phyloP scores from a whole-genome alignment of 2,329 filamentous ascomycete genomes.

The Epichloe uncinata region DNA sequence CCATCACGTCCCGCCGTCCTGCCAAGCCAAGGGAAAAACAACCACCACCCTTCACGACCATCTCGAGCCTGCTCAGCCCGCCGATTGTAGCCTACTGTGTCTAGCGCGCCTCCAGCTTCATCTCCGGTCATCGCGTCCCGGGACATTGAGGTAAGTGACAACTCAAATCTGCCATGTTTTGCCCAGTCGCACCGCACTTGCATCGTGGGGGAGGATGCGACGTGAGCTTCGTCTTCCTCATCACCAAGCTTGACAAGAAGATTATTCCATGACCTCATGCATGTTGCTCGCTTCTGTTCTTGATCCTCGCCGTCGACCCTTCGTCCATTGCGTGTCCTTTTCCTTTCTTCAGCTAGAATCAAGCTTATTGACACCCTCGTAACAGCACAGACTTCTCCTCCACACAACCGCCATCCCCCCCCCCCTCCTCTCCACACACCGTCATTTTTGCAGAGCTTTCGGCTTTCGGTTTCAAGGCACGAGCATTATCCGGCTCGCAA shows the following conservation, averaged over 20 bases:
- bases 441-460: not conserved
- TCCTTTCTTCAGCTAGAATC: not conserved
- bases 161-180: not conserved
- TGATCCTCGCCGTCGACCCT: not conserved
- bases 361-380: not conserved
- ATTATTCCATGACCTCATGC: not conserved
- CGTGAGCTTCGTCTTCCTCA: not conserved
- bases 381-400: not conserved
- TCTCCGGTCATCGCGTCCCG: not conserved
- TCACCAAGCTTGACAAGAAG: not conserved
- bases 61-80: not conserved
- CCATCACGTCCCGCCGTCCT: constrained; percentile 3
- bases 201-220: not conserved
- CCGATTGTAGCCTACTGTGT: not conserved
- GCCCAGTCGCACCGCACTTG: not conserved
- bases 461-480: not conserved
- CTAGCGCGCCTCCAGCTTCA: not conserved
- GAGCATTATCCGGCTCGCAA: not conserved
- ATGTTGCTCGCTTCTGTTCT: not conserved
- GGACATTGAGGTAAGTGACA: not conserved
- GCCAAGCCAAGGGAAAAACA: not conserved
- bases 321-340: not conserved
- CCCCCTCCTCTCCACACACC: too few relatives aligned
- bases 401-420: not conserved
- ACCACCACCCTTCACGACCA: not conserved